phyloP scores from a whole-genome alignment of 345 rosid species.

The Isatis tinctoria region DNA sequence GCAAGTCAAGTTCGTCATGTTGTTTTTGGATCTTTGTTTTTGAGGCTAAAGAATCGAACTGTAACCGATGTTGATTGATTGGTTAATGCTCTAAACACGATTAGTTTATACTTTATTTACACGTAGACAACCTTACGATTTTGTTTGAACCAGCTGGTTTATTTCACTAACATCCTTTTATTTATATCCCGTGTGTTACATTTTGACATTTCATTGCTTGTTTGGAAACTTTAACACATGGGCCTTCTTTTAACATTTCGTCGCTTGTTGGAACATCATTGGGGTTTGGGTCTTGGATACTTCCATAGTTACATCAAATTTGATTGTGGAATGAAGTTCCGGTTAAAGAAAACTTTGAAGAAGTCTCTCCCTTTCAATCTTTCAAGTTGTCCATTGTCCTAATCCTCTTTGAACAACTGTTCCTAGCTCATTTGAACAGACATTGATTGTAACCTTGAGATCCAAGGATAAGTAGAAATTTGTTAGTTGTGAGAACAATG shows the following conservation, averaged over 20 bases:
- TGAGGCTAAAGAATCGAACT: not conserved
- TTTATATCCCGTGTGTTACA: no score
- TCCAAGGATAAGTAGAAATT: not conserved
- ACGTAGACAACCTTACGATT: not conserved
- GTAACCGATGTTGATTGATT: conserved; percentile 20
- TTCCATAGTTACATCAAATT: not conserved
- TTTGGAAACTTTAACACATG: no score
- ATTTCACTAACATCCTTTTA: not conserved
- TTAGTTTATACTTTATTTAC: not conserved
- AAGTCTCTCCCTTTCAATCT: not conserved
- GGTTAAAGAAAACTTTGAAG: not conserved
- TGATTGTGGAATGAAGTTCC: not conserved
- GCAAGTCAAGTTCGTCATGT: conserved; percentile 14
- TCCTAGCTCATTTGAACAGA: not conserved
- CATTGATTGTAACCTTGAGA: not conserved
- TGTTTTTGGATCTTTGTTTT: conserved; percentile 23
- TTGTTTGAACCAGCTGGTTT: not conserved
- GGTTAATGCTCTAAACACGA: conserved; percentile 10
- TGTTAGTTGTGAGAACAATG: not conserved
- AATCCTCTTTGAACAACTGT: not conserved
- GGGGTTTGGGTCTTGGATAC: not conserved
- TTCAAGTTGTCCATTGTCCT: not conserved
- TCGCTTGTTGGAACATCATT: not conserved
- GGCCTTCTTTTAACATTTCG: not conserved
- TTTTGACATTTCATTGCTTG: no score